Evolutionary conservation across 192 early-diverging fungal genomes (phyloP), one percentile per base, ranked within the genome.

Genomic region (Coemansia sp.): DNA sequence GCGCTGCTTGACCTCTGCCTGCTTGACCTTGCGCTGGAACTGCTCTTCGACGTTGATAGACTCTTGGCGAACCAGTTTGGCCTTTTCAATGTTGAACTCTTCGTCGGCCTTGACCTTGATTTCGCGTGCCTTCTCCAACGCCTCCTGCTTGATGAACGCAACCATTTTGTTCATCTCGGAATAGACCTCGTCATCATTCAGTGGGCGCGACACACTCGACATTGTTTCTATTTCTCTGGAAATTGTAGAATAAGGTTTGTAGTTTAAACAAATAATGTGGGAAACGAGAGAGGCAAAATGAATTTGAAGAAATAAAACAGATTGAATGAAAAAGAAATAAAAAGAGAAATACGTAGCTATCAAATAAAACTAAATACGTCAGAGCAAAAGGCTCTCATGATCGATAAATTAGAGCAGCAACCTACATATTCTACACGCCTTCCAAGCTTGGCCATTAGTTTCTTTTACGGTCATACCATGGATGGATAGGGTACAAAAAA

Each of bases 151-250:
- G 86, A 99, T 99, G 85, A 99, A 99, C 32, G 92, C 88, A 42
- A 97, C 95, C 96, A 99, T 97, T 87, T 99, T 99, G 83, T 88
- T 91, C 96, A 99, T 99, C 88, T 99, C 96, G 67, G 88, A 87
- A 71, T 85, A 85, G 50, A 97, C 96, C 85, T 99, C 94, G 64
- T 93, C 90, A 71, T 99, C 96, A 85, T 94, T 97, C 62, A 99
- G 84, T 56, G 90, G 83, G 65, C 88, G 85, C 48, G 85, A 69
- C 0, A 42, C 64, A 38, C 68, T 62, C 55, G 77, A 80, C 77
- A 80, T 80, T 63, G 42, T 63, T 30, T 3, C 36, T 38, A 7
- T 38, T 10, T 38, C 10, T 38, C 36, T 38, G 36, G 36, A 4
- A 38, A 10, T 7, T 38, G 10, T 7, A 38, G 10, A 38, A 38